Conservation (phyloP, 768 basidiomycete species). For the Tylopilus felleus region DNA sequence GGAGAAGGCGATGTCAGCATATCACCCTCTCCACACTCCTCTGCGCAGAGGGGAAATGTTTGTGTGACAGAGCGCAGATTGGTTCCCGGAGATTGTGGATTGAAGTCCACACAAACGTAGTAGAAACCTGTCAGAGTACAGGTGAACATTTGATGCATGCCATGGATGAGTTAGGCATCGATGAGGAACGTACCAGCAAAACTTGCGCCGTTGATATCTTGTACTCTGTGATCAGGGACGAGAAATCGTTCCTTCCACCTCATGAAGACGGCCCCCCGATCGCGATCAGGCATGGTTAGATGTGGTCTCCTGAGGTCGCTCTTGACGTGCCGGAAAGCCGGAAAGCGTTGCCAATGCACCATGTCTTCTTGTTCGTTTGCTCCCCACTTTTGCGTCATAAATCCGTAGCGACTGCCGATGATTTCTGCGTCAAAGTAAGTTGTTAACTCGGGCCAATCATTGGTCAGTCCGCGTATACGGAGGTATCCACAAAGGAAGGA, state of each 20-base stretch:
- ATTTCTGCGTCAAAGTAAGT: slow-evolving; percentile 98
- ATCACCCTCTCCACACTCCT: slow-evolving; percentile 27
- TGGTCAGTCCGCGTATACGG: slow-evolving; percentile 86
- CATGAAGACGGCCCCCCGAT: slow-evolving; percentile 87
- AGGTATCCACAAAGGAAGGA: slow-evolving; percentile 91
- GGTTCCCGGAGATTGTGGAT: slow-evolving; percentile 50
- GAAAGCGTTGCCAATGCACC: slow-evolving; percentile 93
- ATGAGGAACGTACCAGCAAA: slow-evolving; percentile 70
- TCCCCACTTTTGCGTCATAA: slow-evolving; percentile 87
- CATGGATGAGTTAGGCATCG: neutral
- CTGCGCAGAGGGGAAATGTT: slow-evolving; percentile 32
- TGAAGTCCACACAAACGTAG: slow-evolving; percentile 92
- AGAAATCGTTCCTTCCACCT: slow-evolving; percentile 96
- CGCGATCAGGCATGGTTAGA: slow-evolving; percentile 72
- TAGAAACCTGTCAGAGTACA: slow-evolving; percentile 66
- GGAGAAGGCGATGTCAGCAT: slow-evolving; percentile 31
- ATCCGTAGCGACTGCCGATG: slow-evolving; percentile 87
- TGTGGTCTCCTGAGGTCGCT: slow-evolving; percentile 75
- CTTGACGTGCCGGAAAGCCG: slow-evolving; percentile 80
- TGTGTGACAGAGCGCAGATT: slow-evolving; percentile 34
- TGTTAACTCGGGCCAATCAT: slow-evolving; percentile 93
- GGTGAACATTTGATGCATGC: slow-evolving; percentile 16
- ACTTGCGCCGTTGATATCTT: slow-evolving; percentile 92
- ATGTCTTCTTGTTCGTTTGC: slow-evolving; percentile 89
- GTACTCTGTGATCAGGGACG: slow-evolving; percentile 90